Conservation (phyloP, 192 early-diverging fungal species). For the Dissophora ornata region DNA sequence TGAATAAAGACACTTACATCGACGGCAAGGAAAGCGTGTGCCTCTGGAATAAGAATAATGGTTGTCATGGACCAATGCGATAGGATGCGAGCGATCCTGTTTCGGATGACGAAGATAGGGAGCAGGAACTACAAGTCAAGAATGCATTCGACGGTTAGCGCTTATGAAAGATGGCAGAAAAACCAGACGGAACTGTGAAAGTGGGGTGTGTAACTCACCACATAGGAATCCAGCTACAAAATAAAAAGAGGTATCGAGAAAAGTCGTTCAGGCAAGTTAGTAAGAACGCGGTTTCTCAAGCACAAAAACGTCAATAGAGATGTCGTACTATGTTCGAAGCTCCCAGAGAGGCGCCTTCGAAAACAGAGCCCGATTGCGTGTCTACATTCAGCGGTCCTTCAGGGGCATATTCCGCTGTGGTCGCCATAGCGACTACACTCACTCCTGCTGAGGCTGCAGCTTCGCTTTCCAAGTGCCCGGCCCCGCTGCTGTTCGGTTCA, state of each 20-base stretch:
- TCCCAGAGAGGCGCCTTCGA: too few species aligned
- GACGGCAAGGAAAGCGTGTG: constrained; percentile 20
- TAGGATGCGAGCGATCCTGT: constrained; percentile 1
- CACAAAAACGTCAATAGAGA: too few species aligned
- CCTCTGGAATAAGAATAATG: constrained; percentile 26
- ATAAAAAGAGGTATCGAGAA: background rate
- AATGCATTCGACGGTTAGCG: background rate
- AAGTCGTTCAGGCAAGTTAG: too few species aligned
- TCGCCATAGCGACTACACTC: too few species aligned
- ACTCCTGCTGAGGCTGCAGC: too few species aligned
- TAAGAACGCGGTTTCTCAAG: too few species aligned
- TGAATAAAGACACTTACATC: constrained; percentile 16
- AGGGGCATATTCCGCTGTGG: too few species aligned
- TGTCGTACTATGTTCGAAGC: too few species aligned
- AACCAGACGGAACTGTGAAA: background rate
- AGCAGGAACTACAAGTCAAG: constrained; percentile 18
- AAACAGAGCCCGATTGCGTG: too few species aligned
- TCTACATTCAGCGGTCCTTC: too few species aligned
- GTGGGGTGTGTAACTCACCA: constrained; percentile 2
- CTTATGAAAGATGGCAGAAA: background rate
- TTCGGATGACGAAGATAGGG: constrained; percentile 3
- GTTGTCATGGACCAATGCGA: constrained; percentile 43
- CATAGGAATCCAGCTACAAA: constrained; percentile 20
- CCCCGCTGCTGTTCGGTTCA: too few species aligned
- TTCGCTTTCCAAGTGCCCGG: too few species aligned